A percentile compares a stretch with the other conserved stretches of the same genome.
Conservation (phyloP, 192 early-diverging fungal species). For the Coemansia brasiliensis region DNA sequence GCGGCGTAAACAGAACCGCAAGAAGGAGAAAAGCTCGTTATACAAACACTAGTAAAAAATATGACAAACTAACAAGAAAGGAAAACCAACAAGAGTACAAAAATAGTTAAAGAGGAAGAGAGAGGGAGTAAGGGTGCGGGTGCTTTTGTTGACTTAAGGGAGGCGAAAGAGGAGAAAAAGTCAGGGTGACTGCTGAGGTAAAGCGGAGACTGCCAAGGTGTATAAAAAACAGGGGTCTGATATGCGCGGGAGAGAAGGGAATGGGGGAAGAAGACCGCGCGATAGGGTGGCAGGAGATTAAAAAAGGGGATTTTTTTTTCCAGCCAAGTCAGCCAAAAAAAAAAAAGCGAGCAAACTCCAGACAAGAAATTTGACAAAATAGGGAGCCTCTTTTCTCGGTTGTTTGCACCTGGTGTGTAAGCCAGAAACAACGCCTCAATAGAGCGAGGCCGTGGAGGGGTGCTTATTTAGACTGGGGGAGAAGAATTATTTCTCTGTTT, state of each 20-base stretch:
- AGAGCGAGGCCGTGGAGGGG: conserved; percentile 4
- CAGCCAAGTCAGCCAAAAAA: conserved; percentile 2
- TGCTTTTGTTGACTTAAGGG: conserved; percentile 2
- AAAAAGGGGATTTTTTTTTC: conserved; percentile 6
- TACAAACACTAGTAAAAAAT: no score
- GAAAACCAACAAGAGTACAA: background rate
- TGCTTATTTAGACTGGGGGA: conserved; percentile 4
- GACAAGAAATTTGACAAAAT: background rate
- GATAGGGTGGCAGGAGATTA: conserved; percentile 5
- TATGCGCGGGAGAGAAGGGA: conserved; percentile 3
- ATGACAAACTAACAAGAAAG: no score
- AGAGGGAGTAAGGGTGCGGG: conserved; percentile 10
- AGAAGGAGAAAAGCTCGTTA: no score
- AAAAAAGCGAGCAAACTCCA: background rate
- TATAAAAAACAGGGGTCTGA: conserved; percentile 2
- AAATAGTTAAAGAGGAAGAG: background rate
- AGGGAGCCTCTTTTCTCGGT: background rate
- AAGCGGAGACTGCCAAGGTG: conserved; percentile 18
- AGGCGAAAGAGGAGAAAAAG: background rate
- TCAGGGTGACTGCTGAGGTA: conserved; percentile 27
- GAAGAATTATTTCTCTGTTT: background rate
- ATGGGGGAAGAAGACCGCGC: conserved; percentile 1
- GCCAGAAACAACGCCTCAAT: background rate
- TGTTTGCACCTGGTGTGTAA: conserved; percentile 5
- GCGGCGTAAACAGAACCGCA: no score